Evolutionary conservation across 1,284 basidiomycete genomes (phyloP).

Genomic region (Singerocomus rubriflavus): DNA sequence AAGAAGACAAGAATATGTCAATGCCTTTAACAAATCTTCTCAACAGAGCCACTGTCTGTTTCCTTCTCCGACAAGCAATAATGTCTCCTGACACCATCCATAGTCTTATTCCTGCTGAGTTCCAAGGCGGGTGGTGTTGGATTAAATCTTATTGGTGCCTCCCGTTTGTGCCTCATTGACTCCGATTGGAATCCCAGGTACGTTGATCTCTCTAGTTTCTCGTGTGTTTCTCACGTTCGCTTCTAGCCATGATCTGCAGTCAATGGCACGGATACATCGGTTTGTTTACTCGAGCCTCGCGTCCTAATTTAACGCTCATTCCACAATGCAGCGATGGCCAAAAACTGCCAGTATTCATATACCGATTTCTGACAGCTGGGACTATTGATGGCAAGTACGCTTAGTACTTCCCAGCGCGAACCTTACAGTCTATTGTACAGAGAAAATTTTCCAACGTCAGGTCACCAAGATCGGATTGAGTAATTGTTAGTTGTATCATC

Average conservation of each 20-base stretch:
- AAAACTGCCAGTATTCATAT: slow-evolving; percentile 89
- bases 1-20: slow-evolving; percentile 83
- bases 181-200: slow-evolving; percentile 97
- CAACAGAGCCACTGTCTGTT: slow-evolving; percentile 65
- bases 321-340: slow-evolving; percentile 78
- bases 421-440: slow-evolving; percentile 35
- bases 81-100: slow-evolving; percentile 12
- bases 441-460: slow-evolving; percentile 90
- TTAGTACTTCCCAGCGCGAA: neutral
- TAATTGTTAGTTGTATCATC: slow-evolving; percentile 57
- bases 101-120: slow-evolving; percentile 90
- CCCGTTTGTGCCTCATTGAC: slow-evolving; percentile 81
- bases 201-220: slow-evolving; percentile 5
- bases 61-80: neutral
- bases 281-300: slow-evolving; percentile 32
- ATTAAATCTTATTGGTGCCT: slow-evolving; percentile 89
- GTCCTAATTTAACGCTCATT: slow-evolving; percentile 4
- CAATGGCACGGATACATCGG: slow-evolving; percentile 97
- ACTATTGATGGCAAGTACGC: slow-evolving; percentile 64
- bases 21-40: slow-evolving; percentile 74
- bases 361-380: slow-evolving; percentile 83
- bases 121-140: slow-evolving; percentile 96
- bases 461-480: slow-evolving; percentile 94
- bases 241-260: slow-evolving; percentile 83
- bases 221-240: neutral